Evolutionary conservation across 306 rosid genomes (phyloP), one percentile per base, ranked within the genome.

Genomic region (Rubus idaeus): DNA sequence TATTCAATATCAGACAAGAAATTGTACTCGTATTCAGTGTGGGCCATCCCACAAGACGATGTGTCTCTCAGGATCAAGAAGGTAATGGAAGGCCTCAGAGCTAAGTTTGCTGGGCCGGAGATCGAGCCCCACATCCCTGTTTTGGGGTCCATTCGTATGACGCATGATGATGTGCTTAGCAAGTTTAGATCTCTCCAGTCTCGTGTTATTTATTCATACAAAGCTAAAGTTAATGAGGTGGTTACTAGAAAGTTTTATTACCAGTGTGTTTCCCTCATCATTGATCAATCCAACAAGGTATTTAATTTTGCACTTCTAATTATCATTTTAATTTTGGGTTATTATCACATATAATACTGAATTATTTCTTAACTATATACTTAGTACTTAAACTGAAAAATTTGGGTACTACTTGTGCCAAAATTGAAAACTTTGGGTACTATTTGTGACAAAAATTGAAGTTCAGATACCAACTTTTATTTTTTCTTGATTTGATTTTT

Each of bases 1-100:
- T 30, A 3, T 60, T 45, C n/a, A 0, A 46, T 42, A 30, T 40
- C 11, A 16, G 35, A 55, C 37, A 73, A 45, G 39, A 35, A 85
- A 21, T 71, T 21, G 71, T 14, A 74, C 0, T 79, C 84, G 72
- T 93, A 88, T 85, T 89, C 98, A 1, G 89, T 93, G 83, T 91
- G 97, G 97, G 97, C 96, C 52, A 61, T 87, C 46, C 98, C 98
- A 60, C 89, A 97, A 69, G 91, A 87, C 1, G 90, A 87, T 16
- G 89, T 86, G 51, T 30, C 52, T 0, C 40, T 40, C 44, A 80
- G 92, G 76, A 17, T 89, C 67, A 56, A 73, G 77, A 83, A 78
- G 9, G 79, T 91, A 44, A 91, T 88, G 96, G 81, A 47, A 8
- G 74, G 79, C 44, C 96, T 93, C 39, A 74, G 93, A 73, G 83